Conservation (phyloP, 2,329 filamentous ascomycete species). For the Cadophora gregata region DNA sequence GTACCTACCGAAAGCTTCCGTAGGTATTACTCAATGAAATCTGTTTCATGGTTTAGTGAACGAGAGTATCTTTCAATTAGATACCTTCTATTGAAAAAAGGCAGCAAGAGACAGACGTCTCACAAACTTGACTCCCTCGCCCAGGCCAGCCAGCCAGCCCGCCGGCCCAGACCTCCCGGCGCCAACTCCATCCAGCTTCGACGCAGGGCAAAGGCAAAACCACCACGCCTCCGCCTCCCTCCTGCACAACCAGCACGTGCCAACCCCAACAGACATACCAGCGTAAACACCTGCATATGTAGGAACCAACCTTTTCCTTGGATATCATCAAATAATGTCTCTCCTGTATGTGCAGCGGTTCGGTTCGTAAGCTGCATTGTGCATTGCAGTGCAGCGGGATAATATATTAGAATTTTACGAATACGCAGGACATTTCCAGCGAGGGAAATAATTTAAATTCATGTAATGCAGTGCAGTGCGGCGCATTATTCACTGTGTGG, state of each 20-base stretch:
- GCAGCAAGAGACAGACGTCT: too few species aligned
- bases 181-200: too few species aligned
- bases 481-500: background rate
- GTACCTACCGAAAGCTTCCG: too few species aligned
- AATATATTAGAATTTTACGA: background rate
- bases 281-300: background rate
- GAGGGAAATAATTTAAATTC: background rate
- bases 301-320: background rate
- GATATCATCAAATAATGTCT: background rate
- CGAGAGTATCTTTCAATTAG: too few species aligned
- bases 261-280: background rate
- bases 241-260: background rate
- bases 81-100: too few species aligned
- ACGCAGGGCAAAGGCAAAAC: too few species aligned
- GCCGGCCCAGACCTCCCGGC: too few species aligned
- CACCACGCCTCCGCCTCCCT: background rate
- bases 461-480: background rate
- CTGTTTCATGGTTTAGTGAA: too few species aligned
- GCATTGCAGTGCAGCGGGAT: background rate
- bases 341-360: conserved; percentile 3
- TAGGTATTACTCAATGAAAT: too few species aligned
- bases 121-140: too few species aligned
- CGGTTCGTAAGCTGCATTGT: background rate
- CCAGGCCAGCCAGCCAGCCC: too few species aligned
- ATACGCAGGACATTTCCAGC: background rate